These are phyloP conservation scores for Calonectria pseudoreteaudii DNA, from an alignment of 2,329 filamentous ascomycete genomes.

Conservation along the genomic window DNA sequence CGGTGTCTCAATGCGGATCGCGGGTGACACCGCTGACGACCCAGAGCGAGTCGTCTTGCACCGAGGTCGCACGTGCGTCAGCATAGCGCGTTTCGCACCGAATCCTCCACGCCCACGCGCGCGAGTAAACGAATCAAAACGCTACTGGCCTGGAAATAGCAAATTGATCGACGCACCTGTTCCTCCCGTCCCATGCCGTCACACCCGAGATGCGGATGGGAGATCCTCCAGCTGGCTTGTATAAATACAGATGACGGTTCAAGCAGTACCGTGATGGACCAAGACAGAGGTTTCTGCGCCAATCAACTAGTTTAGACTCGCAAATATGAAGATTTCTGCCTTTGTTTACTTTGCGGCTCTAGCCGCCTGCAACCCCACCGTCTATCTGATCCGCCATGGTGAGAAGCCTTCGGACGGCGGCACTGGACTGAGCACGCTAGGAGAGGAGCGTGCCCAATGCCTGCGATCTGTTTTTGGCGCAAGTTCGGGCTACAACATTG, in stretches of 20 bases:
- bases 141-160: background rate
- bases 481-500: slow-evolving; percentile 65
- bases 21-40: no score
- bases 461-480: slow-evolving; percentile 67
- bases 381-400: slow-evolving; percentile 74
- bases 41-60: background rate
- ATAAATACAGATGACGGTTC: background rate
- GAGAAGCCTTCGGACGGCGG: slow-evolving; percentile 68
- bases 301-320: background rate
- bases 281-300: background rate
- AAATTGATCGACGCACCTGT: background rate
- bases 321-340: slow-evolving; percentile 36
- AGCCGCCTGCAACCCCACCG: slow-evolving; percentile 54
- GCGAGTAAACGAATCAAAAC: background rate
- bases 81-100: background rate
- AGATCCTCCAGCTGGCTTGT: background rate
- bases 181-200: background rate
- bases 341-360: slow-evolving; percentile 33
- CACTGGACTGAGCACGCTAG: slow-evolving; percentile 62
- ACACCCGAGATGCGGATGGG: background rate
- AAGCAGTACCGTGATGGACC: no score
- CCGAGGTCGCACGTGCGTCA: background rate
- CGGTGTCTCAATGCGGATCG: background rate
- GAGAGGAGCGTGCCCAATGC: slow-evolving; percentile 69
- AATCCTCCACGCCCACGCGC: background rate